Evolutionary conservation across 1,284 basidiomycete genomes (phyloP).

Genomic region (Puccinia polysora): DNA sequence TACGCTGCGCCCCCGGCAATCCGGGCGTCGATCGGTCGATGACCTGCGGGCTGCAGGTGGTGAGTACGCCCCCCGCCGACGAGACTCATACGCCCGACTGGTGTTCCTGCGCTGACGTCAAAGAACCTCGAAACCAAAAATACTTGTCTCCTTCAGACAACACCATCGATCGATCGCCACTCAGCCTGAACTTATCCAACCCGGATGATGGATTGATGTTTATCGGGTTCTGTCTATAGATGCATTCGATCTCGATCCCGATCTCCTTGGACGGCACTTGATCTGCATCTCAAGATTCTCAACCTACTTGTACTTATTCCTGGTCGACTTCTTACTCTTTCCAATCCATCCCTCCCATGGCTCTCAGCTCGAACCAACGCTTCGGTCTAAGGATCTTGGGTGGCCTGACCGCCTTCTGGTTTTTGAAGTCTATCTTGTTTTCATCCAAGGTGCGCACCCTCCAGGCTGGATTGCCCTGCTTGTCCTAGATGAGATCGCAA

Average conservation of each 20-base stretch:
- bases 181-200: constrained; percentile 91
- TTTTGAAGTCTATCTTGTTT: constrained; percentile 30
- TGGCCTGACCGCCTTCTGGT: constrained; percentile 9
- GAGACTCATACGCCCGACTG: no score
- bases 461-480: background rate
- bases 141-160: no score
- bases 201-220: constrained; percentile 92
- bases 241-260: constrained; percentile 80
- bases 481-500: background rate
- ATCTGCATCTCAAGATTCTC: no score
- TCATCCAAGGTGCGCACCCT: constrained; percentile 23
- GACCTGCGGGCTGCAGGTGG: no score
- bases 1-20: no score
- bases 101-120: no score
- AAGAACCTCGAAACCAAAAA: no score
- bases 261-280: background rate
- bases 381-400: constrained; percentile 25
- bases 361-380: constrained; percentile 32
- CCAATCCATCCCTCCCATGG: no score
- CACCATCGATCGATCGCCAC: no score
- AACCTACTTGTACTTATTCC: no score
- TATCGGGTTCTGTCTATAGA: constrained; percentile 76
- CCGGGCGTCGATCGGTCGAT: no score
- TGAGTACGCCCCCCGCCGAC: no score
- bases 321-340: background rate